Evolutionary conservation across 2,329 filamentous ascomycete species (phyloP).

Genomic region (Fulvia fulva): DNA sequence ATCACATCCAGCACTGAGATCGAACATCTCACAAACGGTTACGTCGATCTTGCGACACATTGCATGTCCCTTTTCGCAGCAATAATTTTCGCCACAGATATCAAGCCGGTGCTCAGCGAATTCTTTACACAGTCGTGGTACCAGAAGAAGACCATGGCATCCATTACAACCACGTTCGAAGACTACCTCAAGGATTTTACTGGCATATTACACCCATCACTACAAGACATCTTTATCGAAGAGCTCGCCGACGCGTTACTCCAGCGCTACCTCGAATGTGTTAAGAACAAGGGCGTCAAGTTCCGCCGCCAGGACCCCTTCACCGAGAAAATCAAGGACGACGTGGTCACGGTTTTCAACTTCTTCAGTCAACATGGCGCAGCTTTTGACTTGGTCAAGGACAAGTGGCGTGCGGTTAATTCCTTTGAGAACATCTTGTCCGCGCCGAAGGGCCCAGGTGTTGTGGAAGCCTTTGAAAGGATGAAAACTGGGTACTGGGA

Average conservation of each 20-base stretch:
- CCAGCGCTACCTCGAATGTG: slow-evolving; percentile 73
- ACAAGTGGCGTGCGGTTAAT: slow-evolving; percentile 89
- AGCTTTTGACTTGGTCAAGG: slow-evolving; percentile 72
- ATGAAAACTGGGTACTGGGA: slow-evolving; percentile 93
- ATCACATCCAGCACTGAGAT: slow-evolving; percentile 68
- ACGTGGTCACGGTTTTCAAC: slow-evolving; percentile 83
- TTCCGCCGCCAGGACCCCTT: slow-evolving; percentile 85
- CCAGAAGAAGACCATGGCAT: slow-evolving; percentile 76
- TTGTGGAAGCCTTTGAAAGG: slow-evolving; percentile 73
- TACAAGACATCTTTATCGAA: slow-evolving; percentile 88
- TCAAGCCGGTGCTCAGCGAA: slow-evolving; percentile 67
- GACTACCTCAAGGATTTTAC: slow-evolving; percentile 87
- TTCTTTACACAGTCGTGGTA: slow-evolving; percentile 96
- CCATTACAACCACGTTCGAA: slow-evolving; percentile 90
- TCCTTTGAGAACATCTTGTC: slow-evolving; percentile 74
- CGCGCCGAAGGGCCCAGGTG: slow-evolving; percentile 64
- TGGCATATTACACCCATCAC: slow-evolving; percentile 75
- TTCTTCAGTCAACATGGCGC: slow-evolving; percentile 71
- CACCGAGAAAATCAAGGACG: slow-evolving; percentile 88
- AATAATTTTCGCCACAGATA: slow-evolving; percentile 87
- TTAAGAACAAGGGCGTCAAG: slow-evolving; percentile 85
- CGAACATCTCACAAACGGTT: slow-evolving; percentile 75
- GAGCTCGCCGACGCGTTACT: slow-evolving; percentile 90
- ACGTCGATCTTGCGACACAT: slow-evolving; percentile 91
- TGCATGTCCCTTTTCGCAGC: slow-evolving; percentile 83